Base-by-base conservation (phyloP, 2,329 filamentous ascomycete genomes). In the Aspergillus sergii region DNA sequence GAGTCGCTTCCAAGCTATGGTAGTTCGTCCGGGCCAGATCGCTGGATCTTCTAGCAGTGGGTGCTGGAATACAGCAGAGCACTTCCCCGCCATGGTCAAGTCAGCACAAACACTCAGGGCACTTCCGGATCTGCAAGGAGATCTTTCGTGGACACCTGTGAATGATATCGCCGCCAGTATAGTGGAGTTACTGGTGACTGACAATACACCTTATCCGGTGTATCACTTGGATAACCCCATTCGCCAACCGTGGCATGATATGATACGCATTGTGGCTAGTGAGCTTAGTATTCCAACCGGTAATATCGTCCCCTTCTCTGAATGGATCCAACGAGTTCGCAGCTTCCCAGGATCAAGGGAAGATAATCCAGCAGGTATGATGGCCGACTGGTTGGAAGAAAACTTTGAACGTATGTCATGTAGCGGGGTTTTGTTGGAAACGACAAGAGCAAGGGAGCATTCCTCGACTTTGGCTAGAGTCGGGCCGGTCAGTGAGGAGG, bases 31-130 rank as follows among this genome's bases (percentile, higher is more conserved):
- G 0, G 85, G 82, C 0, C 86, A 88, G 70, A 83, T 88, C 39
- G 77, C 85, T 1, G 85, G 86, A 0, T 82, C 80, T 0, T 80
- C 67, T 3, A 75, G 61, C 0, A 85, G 74, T 61, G 85, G 85
- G 0, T 82, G 81, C 67, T 88, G 85, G 86, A 87, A 87, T 64
- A 75, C 79, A 0, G 76, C 78, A 30, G 84, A 87, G 69, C 82
- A 86, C 64, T 70, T 86, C 16, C 65, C 75, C 0, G 84, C 85
- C 66, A 61, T 87, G n/a, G 68, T 85, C 62, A 85, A 86, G 69
- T 83, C 80, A 0, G 79, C 81, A 0, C 82, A 86, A 66, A 79
- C 79, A 0, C 66, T 86, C 0, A 68, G 73, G 1, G 75, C 69
- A 0, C 66, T 82, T 14, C 83, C 84, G 0, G 76, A 81, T 45